Evolutionary conservation across 2,329 filamentous ascomycete genomes (phyloP).

Genomic region (Trichoderma aggressivum): DNA sequence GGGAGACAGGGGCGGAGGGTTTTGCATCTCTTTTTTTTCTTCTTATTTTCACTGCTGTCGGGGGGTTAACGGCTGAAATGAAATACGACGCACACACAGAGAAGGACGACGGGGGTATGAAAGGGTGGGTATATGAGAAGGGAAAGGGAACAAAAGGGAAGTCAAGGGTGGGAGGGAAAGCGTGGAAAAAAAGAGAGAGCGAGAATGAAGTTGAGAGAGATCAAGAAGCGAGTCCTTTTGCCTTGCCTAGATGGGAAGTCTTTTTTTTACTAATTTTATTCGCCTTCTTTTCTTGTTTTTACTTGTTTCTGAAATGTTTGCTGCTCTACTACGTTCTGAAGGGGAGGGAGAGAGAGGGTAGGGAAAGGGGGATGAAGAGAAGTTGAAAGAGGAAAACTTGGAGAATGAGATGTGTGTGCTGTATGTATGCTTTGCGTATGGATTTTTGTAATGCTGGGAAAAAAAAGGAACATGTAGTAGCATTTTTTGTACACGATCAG

Average conservation of each 20-base stretch:
- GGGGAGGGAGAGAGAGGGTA: neutral
- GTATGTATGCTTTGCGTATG: constrained; percentile 14
- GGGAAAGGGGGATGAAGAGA: too few relatives aligned
- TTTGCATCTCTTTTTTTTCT: neutral
- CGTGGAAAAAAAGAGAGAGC: neutral
- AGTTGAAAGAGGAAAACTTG: neutral
- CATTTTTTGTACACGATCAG: neutral
- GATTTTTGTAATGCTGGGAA: constrained; percentile 16
- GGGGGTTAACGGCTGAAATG: constrained; percentile 5
- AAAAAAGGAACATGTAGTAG: too few relatives aligned
- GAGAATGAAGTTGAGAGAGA: neutral
- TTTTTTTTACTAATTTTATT: constrained; percentile 7
- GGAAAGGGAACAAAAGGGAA: neutral
- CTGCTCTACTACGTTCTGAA: neutral
- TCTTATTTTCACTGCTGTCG: neutral
- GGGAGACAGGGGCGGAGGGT: neutral
- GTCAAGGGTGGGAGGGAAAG: neutral
- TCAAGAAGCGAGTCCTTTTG: constrained; percentile 1
- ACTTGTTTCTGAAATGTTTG: neutral
- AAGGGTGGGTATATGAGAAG: neutral
- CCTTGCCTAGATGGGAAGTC: constrained; percentile 8
- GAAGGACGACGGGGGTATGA: neutral
- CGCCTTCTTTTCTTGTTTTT: neutral
- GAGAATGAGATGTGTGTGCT: neutral
- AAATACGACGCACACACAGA: neutral